phyloP scores from a whole-genome alignment of 768 basidiomycete species.

The Hygrocybe coccinea region DNA sequence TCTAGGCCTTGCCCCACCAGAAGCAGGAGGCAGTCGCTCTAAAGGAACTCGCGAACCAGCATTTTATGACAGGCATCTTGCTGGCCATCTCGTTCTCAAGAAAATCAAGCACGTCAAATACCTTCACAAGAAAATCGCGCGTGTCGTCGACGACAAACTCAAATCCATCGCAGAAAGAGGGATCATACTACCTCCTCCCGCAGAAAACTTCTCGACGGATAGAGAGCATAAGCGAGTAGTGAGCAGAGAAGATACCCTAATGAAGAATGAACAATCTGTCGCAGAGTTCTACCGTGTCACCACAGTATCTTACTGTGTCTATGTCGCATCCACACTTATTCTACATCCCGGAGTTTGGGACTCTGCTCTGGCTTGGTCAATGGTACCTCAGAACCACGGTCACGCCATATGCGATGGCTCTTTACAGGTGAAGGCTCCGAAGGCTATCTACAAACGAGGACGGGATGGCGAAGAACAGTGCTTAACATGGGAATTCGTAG shows the following conservation, averaged over 20 bases:
- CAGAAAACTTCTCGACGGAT: not conserved
- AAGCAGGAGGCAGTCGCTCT: not conserved
- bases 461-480: not conserved
- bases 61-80: not conserved
- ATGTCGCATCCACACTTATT: slow-evolving; percentile 4
- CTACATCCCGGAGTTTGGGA: slow-evolving; percentile 1
- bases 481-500: not conserved
- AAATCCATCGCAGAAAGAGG: not conserved
- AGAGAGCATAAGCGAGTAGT: not conserved
- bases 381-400: not conserved
- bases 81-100: not conserved
- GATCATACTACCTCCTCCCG: not conserved
- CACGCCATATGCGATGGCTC: not conserved
- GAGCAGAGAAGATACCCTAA: not conserved
- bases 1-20: not conserved
- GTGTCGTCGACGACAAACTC: not conserved
- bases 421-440: not conserved
- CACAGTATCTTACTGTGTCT: not conserved
- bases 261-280: not conserved
- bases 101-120: not conserved
- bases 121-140: not conserved
- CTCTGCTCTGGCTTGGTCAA: not conserved
- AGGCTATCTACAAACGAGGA: not conserved
- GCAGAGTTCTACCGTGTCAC: not conserved
- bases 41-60: not conserved